phyloP scores from a whole-genome alignment of 805 yeast species.

The Debaryomyces prosopidis region DNA sequence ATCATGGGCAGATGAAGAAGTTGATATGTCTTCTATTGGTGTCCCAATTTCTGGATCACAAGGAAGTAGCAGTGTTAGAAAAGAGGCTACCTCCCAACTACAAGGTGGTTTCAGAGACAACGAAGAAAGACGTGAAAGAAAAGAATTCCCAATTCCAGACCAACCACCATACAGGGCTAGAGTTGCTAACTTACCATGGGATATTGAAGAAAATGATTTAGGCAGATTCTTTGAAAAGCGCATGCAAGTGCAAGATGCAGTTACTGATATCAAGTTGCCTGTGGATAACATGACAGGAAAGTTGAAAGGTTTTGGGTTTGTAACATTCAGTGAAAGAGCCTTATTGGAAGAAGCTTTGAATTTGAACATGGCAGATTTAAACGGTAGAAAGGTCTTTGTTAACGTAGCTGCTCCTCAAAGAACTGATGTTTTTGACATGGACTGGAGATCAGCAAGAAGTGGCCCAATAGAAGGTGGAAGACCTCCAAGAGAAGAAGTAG shows the following conservation, averaged over 20 bases:
- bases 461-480: constrained; percentile 24
- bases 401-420: constrained; percentile 61
- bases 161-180: constrained; percentile 91
- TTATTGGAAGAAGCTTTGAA: constrained; percentile 52
- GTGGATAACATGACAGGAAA: constrained; percentile 63
- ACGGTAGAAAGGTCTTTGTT: constrained; percentile 52
- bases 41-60: constrained; percentile 42
- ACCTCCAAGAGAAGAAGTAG: constrained; percentile 39
- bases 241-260: constrained; percentile 49
- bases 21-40: constrained; percentile 66
- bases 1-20: constrained; percentile 85
- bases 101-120: constrained; percentile 9
- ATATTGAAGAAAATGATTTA: constrained; percentile 64
- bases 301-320: constrained; percentile 58
- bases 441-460: constrained; percentile 41
- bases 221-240: constrained; percentile 62
- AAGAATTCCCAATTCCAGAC: constrained; percentile 85
- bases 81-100: constrained; percentile 8
- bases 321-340: constrained; percentile 48
- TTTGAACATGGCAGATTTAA: constrained; percentile 44
- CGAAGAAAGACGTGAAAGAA: constrained; percentile 50
- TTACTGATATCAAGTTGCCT: constrained; percentile 71
- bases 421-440: constrained; percentile 44
- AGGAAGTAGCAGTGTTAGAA: constrained; percentile 15
- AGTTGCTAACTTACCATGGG: constrained; percentile 83